phyloP scores from a whole-genome alignment of 345 rosid genomes.

The Turnera subulata region DNA sequence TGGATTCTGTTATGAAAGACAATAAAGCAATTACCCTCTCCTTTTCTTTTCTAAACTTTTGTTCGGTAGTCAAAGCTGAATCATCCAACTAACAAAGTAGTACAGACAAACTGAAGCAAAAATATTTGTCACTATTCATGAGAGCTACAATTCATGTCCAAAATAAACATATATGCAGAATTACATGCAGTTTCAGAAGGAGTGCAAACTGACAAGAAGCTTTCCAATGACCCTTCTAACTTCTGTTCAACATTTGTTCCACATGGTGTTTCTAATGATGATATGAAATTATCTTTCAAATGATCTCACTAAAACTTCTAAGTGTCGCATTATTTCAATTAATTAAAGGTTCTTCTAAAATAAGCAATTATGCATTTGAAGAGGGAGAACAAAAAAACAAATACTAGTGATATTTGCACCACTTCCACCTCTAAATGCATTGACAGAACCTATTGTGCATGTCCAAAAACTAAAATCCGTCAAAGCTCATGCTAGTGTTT shows the following conservation, averaged over 20 bases:
- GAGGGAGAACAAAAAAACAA: too few relatives aligned
- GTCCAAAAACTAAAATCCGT: not conserved
- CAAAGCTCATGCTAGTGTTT: not conserved
- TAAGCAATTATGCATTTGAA: not conserved
- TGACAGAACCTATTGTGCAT: not conserved
- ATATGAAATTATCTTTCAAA: not conserved
- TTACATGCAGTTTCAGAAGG: not conserved
- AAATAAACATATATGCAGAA: not conserved
- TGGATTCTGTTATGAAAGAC: constrained; percentile 9
- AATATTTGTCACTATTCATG: not conserved
- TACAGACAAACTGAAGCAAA: not conserved
- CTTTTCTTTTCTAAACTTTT: not conserved
- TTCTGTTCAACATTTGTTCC: too few relatives aligned
- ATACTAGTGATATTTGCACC: not conserved
- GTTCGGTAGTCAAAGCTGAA: not conserved
- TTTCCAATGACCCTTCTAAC: too few relatives aligned
- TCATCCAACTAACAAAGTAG: not conserved
- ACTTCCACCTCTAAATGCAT: not conserved
- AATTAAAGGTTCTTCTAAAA: not conserved
- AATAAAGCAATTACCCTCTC: not conserved
- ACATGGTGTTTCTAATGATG: too few relatives aligned
- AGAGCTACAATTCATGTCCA: not conserved
- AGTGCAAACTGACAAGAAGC: not conserved
- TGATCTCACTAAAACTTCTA: not conserved
- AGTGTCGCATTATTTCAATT: not conserved